A percentile compares a stretch with the other conserved stretches of the same genome.
phyloP scores from a whole-genome alignment of 164 flowering plant genomes.

The Vitis rotundifolia region DNA sequence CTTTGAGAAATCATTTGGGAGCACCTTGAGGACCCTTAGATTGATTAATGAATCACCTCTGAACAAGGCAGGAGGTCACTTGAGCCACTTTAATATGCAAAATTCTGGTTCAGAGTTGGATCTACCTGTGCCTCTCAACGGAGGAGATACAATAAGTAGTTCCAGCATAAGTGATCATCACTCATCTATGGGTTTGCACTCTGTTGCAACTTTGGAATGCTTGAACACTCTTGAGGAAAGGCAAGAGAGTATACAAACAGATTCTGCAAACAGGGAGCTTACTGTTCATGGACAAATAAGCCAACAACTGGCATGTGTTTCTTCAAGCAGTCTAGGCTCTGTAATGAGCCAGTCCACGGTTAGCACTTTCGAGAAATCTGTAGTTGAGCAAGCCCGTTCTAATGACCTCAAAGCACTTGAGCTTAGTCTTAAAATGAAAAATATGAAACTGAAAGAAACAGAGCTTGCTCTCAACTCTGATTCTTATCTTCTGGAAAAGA shows the following conservation, averaged over 20 bases:
- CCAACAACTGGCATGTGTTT: conserved; percentile 34
- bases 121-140: not conserved
- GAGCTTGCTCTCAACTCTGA: conserved; percentile 55
- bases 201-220: not conserved
- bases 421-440: conserved; percentile 63
- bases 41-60: conserved; percentile 43
- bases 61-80: conserved; percentile 12
- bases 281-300: conserved; percentile 28
- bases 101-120: conserved; percentile 3
- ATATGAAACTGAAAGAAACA: conserved; percentile 62
- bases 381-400: conserved; percentile 74
- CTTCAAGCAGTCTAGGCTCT: conserved; percentile 25
- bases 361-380: conserved; percentile 67
- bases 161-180: conserved; percentile 8
- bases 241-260: conserved; percentile 15
- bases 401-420: conserved; percentile 78
- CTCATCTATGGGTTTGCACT: conserved; percentile 12
- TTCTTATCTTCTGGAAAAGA: conserved; percentile 64
- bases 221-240: conserved; percentile 21
- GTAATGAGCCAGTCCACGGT: conserved; percentile 28
- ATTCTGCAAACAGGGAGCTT: conserved; percentile 34
- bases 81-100: not conserved
- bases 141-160: not conserved
- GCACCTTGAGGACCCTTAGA: conserved; percentile 77
- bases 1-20: conserved; percentile 79